Conservation (phyloP, 441 rosid species). For the Adansonia gregorii region DNA sequence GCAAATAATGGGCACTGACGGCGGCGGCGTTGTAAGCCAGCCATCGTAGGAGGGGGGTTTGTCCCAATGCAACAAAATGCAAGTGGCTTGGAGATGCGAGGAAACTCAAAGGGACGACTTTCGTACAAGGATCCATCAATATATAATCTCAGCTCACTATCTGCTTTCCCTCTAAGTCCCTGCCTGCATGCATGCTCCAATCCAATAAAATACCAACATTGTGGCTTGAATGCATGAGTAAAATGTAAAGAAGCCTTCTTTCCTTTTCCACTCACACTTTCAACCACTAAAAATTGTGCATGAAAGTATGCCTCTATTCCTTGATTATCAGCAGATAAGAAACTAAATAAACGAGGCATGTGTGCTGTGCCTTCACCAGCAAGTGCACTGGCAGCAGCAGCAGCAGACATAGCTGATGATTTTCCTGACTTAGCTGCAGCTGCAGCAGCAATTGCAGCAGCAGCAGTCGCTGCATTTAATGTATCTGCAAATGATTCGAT, state of each 20-base stretch:
- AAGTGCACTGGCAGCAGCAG: slow-evolving; percentile 99
- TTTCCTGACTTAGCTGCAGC: slow-evolving; percentile 99
- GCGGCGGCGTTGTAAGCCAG: slow-evolving; percentile 97
- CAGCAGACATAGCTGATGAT: slow-evolving; percentile 99
- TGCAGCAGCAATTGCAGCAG: slow-evolving; percentile 98
- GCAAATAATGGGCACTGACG: slow-evolving; percentile 99
- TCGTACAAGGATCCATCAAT: slow-evolving; percentile 96
- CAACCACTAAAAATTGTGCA: slow-evolving; percentile 98
- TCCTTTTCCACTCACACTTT: slow-evolving; percentile 92
- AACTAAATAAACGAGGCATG: slow-evolving; percentile 99
- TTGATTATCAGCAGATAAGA: slow-evolving; percentile 95
- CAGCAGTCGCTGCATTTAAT: slow-evolving; percentile 93
- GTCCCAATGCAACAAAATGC: slow-evolving; percentile 99
- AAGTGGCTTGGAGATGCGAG: slow-evolving; percentile 93
- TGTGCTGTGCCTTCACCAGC: slow-evolving; percentile 99
- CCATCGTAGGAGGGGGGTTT: slow-evolving; percentile 98
- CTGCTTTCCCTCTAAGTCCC: slow-evolving; percentile 88
- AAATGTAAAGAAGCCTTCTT: slow-evolving; percentile 96
- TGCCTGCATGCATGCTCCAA: slow-evolving; percentile 89
- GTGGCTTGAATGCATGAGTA: slow-evolving; percentile 99
- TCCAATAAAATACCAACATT: slow-evolving; percentile 98
- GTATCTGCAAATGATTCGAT: slow-evolving; percentile 99
- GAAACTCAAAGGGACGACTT: slow-evolving; percentile 94
- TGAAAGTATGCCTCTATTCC: slow-evolving; percentile 98
- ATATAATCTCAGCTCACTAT: slow-evolving; percentile 89